phyloP scores from a whole-genome alignment of 2,329 filamentous ascomycete species.

The Chalaropsis thielavioides region DNA sequence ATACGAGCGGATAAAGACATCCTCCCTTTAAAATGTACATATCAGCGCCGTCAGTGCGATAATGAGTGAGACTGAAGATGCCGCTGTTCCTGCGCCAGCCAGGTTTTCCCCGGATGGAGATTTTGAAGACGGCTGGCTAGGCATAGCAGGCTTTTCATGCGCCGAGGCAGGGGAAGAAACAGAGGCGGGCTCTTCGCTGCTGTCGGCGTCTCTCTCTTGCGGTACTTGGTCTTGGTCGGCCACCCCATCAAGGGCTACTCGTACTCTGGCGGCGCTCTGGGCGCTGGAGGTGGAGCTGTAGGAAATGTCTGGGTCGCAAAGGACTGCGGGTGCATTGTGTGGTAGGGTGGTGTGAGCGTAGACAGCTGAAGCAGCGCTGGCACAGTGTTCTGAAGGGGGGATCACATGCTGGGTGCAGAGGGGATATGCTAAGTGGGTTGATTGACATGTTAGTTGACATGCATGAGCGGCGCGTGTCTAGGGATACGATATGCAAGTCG shows the following conservation, averaged over 20 bases:
- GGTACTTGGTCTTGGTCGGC: too few relatives aligned
- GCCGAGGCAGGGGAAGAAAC: neutral
- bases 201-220: too few relatives aligned
- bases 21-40: slow-evolving; percentile 13
- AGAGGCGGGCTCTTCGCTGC: too few relatives aligned
- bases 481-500: neutral
- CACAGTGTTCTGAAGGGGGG: neutral
- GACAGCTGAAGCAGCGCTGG: neutral
- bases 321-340: neutral
- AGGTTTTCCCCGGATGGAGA: slow-evolving; percentile 8
- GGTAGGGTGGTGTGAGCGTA: neutral
- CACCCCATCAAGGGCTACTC: too few relatives aligned
- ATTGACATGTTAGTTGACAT: neutral
- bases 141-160: neutral
- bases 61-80: slow-evolving; percentile 16
- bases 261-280: too few relatives aligned
- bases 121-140: neutral
- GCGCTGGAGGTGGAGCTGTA: too few relatives aligned
- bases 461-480: neutral
- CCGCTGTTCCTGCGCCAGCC: slow-evolving; percentile 9
- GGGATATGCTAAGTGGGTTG: neutral
- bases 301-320: neutral
- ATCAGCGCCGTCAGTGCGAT: slow-evolving; percentile 17
- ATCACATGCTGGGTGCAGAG: neutral
- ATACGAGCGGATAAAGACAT: neutral